Percentiles rank a stretch among this genome's conserved stretches.
phyloP scores from a whole-genome alignment of 2,329 filamentous ascomycete genomes.

The Whalleya microplaca region DNA sequence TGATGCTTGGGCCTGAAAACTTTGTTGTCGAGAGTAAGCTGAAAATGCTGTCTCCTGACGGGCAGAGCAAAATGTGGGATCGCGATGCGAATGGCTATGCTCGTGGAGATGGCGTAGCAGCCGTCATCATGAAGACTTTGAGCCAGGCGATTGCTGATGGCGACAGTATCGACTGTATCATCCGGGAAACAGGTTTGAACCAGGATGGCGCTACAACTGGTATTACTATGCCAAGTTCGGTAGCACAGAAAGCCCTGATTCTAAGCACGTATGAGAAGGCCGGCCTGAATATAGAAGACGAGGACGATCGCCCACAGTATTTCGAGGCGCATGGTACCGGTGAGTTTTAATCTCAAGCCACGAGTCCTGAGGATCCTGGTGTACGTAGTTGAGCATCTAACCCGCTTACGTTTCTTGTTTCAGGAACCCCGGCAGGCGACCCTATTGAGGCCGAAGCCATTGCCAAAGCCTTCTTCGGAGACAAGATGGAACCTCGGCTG shows the following conservation, averaged over 20 bases:
- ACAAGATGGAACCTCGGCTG: not conserved
- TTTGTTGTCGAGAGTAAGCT: constrained; percentile 13
- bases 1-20: not conserved
- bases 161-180: constrained; percentile 26
- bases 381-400: no score
- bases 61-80: constrained; percentile 25
- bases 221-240: constrained; percentile 22
- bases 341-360: no score
- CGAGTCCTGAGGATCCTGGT: no score
- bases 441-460: constrained; percentile 31
- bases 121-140: constrained; percentile 49
- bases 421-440: constrained; percentile 29
- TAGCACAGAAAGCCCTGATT: constrained; percentile 25
- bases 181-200: constrained; percentile 23
- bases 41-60: constrained; percentile 8
- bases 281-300: constrained; percentile 19
- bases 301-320: constrained; percentile 16
- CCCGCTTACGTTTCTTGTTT: no score
- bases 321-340: constrained; percentile 33
- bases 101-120: constrained; percentile 28
- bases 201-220: constrained; percentile 26
- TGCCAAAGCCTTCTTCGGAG: constrained; percentile 12
- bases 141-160: constrained; percentile 41
- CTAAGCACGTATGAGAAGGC: constrained; percentile 15
- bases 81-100: constrained; percentile 27